A percentile compares a stretch with the other conserved stretches of the same genome.
These are phyloP conservation scores for Taiozyma onychis DNA, from an alignment of 1,139 yeast species.

Conservation along the genomic window DNA sequence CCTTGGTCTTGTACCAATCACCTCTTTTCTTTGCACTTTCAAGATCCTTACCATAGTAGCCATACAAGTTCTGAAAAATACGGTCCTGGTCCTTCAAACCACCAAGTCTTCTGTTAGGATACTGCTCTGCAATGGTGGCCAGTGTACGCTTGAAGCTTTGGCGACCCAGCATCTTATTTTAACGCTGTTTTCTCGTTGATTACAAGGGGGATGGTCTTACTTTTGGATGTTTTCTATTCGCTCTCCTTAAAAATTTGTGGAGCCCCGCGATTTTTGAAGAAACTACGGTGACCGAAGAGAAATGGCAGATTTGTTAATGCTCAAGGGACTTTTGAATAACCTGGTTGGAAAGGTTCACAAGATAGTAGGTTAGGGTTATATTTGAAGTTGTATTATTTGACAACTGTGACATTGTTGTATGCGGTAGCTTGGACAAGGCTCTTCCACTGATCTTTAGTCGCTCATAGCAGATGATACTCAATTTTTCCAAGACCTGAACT, in stretches of 20 bases:
- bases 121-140: constrained; percentile 31
- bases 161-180: constrained; percentile 6
- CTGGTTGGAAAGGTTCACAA: neutral
- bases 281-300: neutral
- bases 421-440: constrained; percentile 5
- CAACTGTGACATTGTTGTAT: constrained; percentile 2
- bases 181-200: neutral
- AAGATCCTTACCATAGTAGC: constrained; percentile 67
- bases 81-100: constrained; percentile 79
- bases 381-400: neutral
- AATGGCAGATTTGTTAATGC: neutral
- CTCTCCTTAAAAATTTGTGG: constrained; percentile 2
- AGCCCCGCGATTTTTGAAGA: neutral
- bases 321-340: neutral
- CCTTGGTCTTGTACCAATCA: constrained; percentile 89
- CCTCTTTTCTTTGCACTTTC: constrained; percentile 75
- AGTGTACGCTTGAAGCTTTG: constrained; percentile 9
- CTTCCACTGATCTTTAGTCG: constrained; percentile 9
- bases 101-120: constrained; percentile 61
- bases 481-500: neutral
- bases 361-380: neutral
- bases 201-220: neutral
- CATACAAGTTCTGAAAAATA: constrained; percentile 78
- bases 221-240: neutral
- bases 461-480: constrained; percentile 3